These are phyloP conservation scores for Suillus subalutaceus DNA, from an alignment of 768 basidiomycete species.

Conservation along the genomic window DNA sequence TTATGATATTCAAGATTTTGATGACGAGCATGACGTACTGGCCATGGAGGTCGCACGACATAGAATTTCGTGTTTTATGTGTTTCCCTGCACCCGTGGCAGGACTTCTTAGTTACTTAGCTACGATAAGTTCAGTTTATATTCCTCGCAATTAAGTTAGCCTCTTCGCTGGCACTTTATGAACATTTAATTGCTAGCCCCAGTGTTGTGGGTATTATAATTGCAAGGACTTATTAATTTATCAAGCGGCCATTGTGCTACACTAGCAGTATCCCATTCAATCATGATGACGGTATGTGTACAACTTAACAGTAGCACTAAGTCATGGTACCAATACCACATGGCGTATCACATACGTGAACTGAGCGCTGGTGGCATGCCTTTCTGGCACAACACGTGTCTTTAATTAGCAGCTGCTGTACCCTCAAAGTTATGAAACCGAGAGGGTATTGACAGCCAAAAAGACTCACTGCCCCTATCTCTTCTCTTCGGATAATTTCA, in stretches of 20 bases:
- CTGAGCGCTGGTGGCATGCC: neutral
- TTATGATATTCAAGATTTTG: neutral
- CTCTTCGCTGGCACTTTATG: neutral
- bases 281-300: neutral
- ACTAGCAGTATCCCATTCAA: neutral
- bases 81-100: neutral
- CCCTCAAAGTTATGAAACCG: slow-evolving; percentile 3
- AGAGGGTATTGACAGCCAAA: neutral
- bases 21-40: neutral
- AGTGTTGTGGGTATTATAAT: too few species aligned
- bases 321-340: too few species aligned
- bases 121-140: neutral
- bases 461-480: neutral
- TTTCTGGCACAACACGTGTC: neutral
- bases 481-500: neutral
- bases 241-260: too few species aligned
- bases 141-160: neutral
- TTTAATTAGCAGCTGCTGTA: neutral
- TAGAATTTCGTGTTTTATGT: neutral
- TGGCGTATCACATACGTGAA: too few species aligned
- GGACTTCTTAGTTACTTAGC: too few species aligned
- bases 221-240: too few species aligned
- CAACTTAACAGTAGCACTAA: neutral
- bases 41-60: neutral
- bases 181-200: neutral